phyloP scores from a whole-genome alignment of 805 yeast genomes.

The Yarrowia deformans region DNA sequence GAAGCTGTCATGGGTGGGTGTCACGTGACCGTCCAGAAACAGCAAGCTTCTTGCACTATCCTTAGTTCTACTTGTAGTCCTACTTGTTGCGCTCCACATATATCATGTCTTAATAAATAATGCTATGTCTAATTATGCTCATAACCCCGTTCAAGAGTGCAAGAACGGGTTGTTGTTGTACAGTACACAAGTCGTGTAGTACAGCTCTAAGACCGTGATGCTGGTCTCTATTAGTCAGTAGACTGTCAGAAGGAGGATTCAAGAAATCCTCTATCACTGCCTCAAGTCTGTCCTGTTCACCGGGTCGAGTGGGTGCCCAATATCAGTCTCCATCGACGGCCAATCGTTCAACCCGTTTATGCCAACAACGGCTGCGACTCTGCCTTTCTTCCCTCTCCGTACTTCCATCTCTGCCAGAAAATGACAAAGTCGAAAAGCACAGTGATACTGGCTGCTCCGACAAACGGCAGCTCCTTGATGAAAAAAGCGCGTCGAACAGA shows the following conservation, averaged over 20 bases:
- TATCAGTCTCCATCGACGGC: too few relatives aligned
- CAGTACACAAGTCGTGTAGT: background rate
- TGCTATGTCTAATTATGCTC: conserved; percentile 18
- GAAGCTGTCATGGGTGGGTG: too few relatives aligned
- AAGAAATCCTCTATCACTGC: too few relatives aligned
- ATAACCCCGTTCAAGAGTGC: conserved; percentile 1
- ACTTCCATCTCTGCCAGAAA: conserved; percentile 48
- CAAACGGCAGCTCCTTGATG: conserved; percentile 75
- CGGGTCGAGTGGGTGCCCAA: too few relatives aligned
- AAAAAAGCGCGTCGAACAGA: conserved; percentile 58
- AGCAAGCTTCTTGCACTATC: too few relatives aligned
- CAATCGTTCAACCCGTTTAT: too few relatives aligned
- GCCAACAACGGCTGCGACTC: conserved; percentile 31
- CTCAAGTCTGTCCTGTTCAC: too few relatives aligned
- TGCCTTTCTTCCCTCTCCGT: conserved; percentile 40
- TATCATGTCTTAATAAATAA: conserved; percentile 17
- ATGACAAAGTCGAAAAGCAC: conserved; percentile 71
- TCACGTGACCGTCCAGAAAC: too few relatives aligned
- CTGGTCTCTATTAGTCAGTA: too few relatives aligned
- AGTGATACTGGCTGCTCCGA: conserved; percentile 87
- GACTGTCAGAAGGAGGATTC: too few relatives aligned
- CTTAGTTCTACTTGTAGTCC: too few relatives aligned
- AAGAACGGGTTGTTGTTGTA: background rate
- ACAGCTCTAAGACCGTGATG: background rate
- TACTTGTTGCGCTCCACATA: too few relatives aligned